These are phyloP conservation scores for Penicillium cosmopolitanum DNA, from an alignment of 495 filamentous ascomycete genomes.

Conservation along the genomic window DNA sequence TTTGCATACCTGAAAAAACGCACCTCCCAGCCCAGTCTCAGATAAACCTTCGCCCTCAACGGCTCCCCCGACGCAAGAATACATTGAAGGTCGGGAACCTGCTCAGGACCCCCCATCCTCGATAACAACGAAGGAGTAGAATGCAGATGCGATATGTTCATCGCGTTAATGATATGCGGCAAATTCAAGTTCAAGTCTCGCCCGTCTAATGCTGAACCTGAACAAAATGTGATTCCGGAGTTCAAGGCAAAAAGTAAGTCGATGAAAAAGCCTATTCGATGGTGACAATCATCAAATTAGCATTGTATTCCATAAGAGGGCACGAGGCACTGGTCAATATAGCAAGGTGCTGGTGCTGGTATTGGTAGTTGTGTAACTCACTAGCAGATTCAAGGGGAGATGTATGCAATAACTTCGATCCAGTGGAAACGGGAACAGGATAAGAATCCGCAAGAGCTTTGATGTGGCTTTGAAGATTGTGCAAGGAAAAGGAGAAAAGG, in stretches of 20 bases:
- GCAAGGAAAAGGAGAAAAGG: constrained; percentile 69
- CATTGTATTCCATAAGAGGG: neutral
- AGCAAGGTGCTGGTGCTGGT: no score
- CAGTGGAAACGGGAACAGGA: constrained; percentile 36
- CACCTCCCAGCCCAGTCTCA: constrained; percentile 66
- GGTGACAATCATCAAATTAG: neutral
- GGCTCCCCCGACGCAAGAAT: constrained; percentile 73
- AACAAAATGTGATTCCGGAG: constrained; percentile 72
- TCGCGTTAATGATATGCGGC: constrained; percentile 55
- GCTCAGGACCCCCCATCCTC: constrained; percentile 56
- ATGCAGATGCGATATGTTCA: constrained; percentile 73
- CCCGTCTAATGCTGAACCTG: constrained; percentile 67
- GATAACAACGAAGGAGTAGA: constrained; percentile 79
- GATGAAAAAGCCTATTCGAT: constrained; percentile 65
- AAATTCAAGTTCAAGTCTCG: constrained; percentile 63
- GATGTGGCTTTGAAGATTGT: constrained; percentile 71
- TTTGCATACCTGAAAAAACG: constrained; percentile 62
- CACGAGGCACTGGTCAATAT: no score
- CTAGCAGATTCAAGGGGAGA: constrained; percentile 75
- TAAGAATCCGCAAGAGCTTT: constrained; percentile 62
- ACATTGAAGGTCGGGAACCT: constrained; percentile 66
- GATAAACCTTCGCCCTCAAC: constrained; percentile 66
- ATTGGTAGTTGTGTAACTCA: constrained; percentile 18
- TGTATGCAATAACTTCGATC: constrained; percentile 66
- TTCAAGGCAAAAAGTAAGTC: constrained; percentile 81